Evolutionary conservation across 805 yeast genomes (phyloP).

Genomic region (Teunomyces stri): DNA sequence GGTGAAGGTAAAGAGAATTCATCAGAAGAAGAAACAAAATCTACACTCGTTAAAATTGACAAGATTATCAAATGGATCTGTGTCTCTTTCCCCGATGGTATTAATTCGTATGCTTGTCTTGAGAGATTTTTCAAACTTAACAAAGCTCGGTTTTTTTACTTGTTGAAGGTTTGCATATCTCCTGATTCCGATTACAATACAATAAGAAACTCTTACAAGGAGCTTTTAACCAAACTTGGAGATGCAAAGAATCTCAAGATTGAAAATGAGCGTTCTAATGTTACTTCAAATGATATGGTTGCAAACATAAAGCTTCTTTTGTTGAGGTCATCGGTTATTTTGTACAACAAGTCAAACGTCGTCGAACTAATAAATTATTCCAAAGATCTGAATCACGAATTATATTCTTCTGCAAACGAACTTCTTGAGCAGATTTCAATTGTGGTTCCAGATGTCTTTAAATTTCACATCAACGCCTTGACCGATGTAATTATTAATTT

Average conservation of each 20-base stretch:
- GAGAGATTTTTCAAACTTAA: conserved; percentile 52
- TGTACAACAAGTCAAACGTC: conserved; percentile 67
- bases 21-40: conserved; percentile 3
- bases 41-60: conserved; percentile 37
- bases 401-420: conserved; percentile 44
- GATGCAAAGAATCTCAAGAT: conserved; percentile 50
- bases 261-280: conserved; percentile 23
- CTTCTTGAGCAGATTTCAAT: conserved; percentile 58
- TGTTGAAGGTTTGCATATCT: conserved; percentile 53
- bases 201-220: conserved; percentile 60
- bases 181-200: conserved; percentile 60
- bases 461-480: conserved; percentile 54
- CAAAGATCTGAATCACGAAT: conserved; percentile 29
- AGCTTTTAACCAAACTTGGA: conserved; percentile 52
- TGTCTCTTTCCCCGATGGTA: conserved; percentile 52
- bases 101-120: conserved; percentile 49
- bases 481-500: conserved; percentile 33
- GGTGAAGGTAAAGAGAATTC: conserved; percentile 17
- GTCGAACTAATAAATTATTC: conserved; percentile 49
- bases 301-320: conserved; percentile 55
- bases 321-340: conserved; percentile 57
- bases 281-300: conserved; percentile 49
- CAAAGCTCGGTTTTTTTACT: conserved; percentile 56
- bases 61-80: conserved; percentile 64
- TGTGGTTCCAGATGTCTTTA: conserved; percentile 62